Evolutionary conservation across 2,329 filamentous ascomycete species (phyloP), one percentile per base, ranked within the genome.

Genomic region (Acephala macrosclerotiorum): DNA sequence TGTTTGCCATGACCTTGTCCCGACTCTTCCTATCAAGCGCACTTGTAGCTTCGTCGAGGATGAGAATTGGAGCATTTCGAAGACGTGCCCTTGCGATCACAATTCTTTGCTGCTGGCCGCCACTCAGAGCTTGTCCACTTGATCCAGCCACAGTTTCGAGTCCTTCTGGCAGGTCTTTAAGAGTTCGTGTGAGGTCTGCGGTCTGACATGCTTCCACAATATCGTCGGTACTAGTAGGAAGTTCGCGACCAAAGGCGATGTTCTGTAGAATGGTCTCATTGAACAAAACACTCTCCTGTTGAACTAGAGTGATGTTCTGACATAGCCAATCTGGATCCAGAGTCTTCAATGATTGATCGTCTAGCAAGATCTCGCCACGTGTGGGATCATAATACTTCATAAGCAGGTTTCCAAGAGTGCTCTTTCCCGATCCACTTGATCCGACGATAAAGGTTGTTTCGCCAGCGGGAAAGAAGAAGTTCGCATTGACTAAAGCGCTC

Each of bases 361-460:
- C 93, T 11, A 98, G 80, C 0, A 84, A 75, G 18, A 97, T 89
- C 0, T 85, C 77, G 0, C 94, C 95, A 0, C 80, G 80, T 0
- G 80, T 77, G 0, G 92, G 87, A 7, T 86, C 81, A 74, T 97
- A 97, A 71, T 96, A 91, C 14, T 89, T 87, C 59, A 94, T 83
- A 0, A 98, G 82, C 0, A 98, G 83, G 74, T 93, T 93, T 0
- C 91, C 89, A 1, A 98, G 75, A 0, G 95, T 98, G 71, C 93
- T 97, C 77, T 98, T 98, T 0, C 95, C 95, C 1, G 93, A 97
- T 0, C 96, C 96, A 73, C 93, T 97, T 72, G 85, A 86, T 0
- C 95, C 96, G 58, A 97, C 87, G 1, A 98, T 83, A 73, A 96
- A 97, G 0, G 89, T 93, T 2, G 90, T 88, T 67, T 91, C 83